These are phyloP conservation scores for Jaltomata sinuosa DNA, from an alignment of 257 asterid genomes.

Conservation along the genomic window DNA sequence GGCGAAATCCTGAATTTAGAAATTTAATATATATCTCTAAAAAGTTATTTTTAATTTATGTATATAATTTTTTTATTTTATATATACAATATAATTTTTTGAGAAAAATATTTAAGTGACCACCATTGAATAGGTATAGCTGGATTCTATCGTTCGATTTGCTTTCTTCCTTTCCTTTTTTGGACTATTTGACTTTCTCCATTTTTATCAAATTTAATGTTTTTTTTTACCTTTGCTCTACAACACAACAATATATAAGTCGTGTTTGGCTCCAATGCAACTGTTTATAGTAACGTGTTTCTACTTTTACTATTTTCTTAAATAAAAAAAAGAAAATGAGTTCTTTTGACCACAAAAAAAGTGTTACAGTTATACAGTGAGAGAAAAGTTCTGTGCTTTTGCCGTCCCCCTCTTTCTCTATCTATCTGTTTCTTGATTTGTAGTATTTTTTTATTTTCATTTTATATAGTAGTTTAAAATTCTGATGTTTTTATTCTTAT, in stretches of 20 bases:
- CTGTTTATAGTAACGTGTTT: background rate
- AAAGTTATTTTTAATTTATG: no score
- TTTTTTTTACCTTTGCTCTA: background rate
- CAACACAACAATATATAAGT: background rate
- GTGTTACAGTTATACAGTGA: conserved; percentile 13
- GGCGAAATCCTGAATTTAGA: no score
- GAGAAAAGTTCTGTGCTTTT: conserved; percentile 8
- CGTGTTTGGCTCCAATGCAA: background rate
- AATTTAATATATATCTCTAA: no score
- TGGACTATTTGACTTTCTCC: background rate
- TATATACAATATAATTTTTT: no score
- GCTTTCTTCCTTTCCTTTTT: background rate
- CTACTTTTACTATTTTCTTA: no score
- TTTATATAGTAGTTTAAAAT: background rate
- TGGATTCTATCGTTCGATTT: no score
- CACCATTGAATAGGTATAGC: no score
- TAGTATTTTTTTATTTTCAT: background rate
- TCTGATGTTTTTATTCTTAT: background rate
- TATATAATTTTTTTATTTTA: no score
- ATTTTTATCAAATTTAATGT: background rate
- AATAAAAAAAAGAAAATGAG: background rate
- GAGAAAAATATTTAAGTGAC: no score
- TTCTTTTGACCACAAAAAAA: conserved; percentile 1
- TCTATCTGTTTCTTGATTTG: background rate
- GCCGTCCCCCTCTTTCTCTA: conserved; percentile 30